These are phyloP conservation scores for Candida xyloterini DNA, from an alignment of 805 yeast species.

Conservation along the genomic window DNA sequence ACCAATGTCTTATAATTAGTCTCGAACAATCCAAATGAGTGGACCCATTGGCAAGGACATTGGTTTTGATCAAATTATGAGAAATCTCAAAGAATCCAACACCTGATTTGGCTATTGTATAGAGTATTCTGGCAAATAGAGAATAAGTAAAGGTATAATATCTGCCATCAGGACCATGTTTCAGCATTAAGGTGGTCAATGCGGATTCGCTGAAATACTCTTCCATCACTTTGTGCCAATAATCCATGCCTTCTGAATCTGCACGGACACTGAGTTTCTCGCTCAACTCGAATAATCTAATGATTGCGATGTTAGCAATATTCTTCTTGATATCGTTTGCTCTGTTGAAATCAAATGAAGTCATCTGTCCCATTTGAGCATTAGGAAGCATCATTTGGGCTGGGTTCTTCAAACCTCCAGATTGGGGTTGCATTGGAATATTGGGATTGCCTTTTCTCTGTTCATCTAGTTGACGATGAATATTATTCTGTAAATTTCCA, in stretches of 20 bases:
- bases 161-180: conserved; percentile 43
- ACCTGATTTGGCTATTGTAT: conserved; percentile 49
- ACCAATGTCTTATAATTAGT: conserved; percentile 47
- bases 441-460: conserved; percentile 12
- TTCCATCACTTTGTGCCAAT: conserved; percentile 47
- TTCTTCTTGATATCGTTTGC: conserved; percentile 29
- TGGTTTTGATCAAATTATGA: conserved; percentile 48
- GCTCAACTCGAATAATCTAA: conserved; percentile 48
- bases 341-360: conserved; percentile 13
- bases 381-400: conserved; percentile 5
- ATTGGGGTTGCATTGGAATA: neutral
- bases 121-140: conserved; percentile 63
- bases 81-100: conserved; percentile 50
- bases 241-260: conserved; percentile 41
- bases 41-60: conserved; percentile 50
- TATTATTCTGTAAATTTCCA: conserved; percentile 27
- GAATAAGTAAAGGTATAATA: conserved; percentile 64
- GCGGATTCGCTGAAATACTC: conserved; percentile 56
- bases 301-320: conserved; percentile 47
- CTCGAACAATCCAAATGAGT: conserved; percentile 53
- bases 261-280: conserved; percentile 43
- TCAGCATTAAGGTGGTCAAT: conserved; percentile 43
- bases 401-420: neutral
- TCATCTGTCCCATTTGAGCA: conserved; percentile 7
- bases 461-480: conserved; percentile 22